Evolutionary conservation across 306 rosid species (phyloP).

Genomic region (Oemleria cerasiformis): DNA sequence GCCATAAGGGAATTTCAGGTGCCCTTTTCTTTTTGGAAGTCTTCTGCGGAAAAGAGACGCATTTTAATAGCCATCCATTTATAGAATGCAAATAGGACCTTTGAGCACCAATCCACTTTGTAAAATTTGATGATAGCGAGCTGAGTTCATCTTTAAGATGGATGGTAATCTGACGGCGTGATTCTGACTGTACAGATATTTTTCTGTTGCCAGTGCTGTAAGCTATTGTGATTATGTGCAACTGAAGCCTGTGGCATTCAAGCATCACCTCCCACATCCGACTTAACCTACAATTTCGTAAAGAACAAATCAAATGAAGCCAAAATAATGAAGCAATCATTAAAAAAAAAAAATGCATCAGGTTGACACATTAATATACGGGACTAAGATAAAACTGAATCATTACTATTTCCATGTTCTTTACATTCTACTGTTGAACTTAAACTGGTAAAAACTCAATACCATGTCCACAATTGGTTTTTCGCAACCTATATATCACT

Average conservation of each 20-base stretch:
- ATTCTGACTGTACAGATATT: constrained; percentile 58
- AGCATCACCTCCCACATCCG: constrained; percentile 95
- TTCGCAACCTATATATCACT: background rate
- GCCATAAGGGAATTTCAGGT: constrained; percentile 17
- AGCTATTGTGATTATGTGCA: constrained; percentile 57
- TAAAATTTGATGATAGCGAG: constrained; percentile 54
- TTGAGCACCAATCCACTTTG: constrained; percentile 83
- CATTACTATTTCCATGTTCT: background rate
- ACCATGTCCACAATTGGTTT: background rate
- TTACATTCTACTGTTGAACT: background rate
- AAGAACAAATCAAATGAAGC: constrained; percentile 23
- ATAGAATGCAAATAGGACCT: constrained; percentile 63
- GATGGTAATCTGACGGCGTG: constrained; percentile 53
- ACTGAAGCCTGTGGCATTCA: constrained; percentile 83
- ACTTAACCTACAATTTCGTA: constrained; percentile 50
- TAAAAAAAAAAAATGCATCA: background rate
- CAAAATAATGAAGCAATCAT: constrained; percentile 7
- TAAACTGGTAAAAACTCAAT: too few species aligned
- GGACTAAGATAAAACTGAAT: background rate
- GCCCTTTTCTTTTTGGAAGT: constrained; percentile 52
- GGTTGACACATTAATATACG: background rate
- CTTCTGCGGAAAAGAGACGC: constrained; percentile 48
- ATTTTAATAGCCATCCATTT: constrained; percentile 73
- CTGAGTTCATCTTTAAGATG: constrained; percentile 72
- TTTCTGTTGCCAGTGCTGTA: constrained; percentile 47